Conservation (phyloP, 805 yeast genomes). For the Pichia thaimueangensis region DNA sequence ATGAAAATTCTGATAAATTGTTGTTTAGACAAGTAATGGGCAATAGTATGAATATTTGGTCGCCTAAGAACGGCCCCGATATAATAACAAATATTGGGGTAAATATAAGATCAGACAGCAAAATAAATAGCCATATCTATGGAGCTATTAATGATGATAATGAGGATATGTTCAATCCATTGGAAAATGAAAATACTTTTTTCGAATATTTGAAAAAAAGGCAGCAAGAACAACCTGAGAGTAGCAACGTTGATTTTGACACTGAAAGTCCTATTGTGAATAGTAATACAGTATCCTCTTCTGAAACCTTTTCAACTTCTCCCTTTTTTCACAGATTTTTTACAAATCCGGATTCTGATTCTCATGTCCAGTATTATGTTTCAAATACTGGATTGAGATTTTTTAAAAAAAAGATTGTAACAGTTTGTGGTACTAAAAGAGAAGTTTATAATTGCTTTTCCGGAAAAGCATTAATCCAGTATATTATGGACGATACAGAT, state of each 20-base stretch:
- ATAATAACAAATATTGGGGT: conserved; percentile 30
- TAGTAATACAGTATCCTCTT: background rate
- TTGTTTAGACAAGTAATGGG: conserved; percentile 62
- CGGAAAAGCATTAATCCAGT: conserved; percentile 76
- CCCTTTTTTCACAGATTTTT: conserved; percentile 74
- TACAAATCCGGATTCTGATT: conserved; percentile 83
- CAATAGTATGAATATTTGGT: conserved; percentile 61
- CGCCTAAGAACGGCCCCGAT: conserved; percentile 48
- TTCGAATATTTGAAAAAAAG: conserved; percentile 20
- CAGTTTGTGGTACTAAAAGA: conserved; percentile 22
- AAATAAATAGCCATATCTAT: background rate
- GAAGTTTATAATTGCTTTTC: conserved; percentile 46
- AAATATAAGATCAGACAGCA: conserved; percentile 7
- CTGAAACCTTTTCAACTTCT: conserved; percentile 25
- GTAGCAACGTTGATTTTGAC: background rate
- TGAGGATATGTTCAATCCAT: conserved; percentile 1
- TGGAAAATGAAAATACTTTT: conserved; percentile 16
- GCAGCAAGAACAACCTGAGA: conserved; percentile 8
- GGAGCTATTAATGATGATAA: background rate
- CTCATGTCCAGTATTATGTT: conserved; percentile 73
- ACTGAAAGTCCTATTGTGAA: background rate
- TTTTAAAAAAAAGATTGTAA: conserved; percentile 33
- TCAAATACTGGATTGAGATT: conserved; percentile 61
- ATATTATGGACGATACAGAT: conserved; percentile 89
- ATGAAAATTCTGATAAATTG: conserved; percentile 57